Base-by-base conservation (phyloP, 2,329 filamentous ascomycete genomes). In the Epichloe uncinata region DNA sequence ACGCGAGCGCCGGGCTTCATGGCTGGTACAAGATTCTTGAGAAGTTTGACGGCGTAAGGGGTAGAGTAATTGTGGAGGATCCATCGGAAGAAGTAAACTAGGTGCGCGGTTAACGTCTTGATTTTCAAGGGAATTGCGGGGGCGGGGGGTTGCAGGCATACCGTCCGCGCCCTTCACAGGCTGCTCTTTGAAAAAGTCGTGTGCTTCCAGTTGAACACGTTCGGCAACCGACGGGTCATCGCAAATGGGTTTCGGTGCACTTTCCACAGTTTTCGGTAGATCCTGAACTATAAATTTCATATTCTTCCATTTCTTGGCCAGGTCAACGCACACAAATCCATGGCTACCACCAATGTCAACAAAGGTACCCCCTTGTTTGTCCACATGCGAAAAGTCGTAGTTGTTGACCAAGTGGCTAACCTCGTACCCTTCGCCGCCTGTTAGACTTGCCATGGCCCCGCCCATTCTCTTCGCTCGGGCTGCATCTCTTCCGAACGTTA, bases 21-120 rank as follows among this genome's bases (percentile, higher is more conserved):
- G 35, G 77, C 71, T 1, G 77, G 76, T 2, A 78, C 62, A 8
- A 81, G 65, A 18, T 69, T 71, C 52, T 68, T 67, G 37, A 75
- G 62, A 38, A 80, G 73, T 42, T 67, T 66, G 42, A 73, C 57
- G 4, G 71, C 70, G 49, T 77, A 74, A 3, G 70, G 69, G 13
- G 77, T 77, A 0, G 77, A 73, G 65, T 78, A 79, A 63, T 82
- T 79, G 59, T 83, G 78, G 7, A 83, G 62, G 53, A 82, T 79
- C 69, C 73, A 74, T 45, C 77, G 73, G 61, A 81, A 73, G 56
- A 75, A 70, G 63, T 81, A 82, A 16, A 80, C 67, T 71, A 26
- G 46, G 16, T 8, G 6, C 34, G 15, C 7, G 3, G 37, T 51
- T 13, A 51, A 20, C n/a, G 36, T 41, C 20, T 26, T 6, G 22